Base-by-base conservation (phyloP, 2,329 filamentous ascomycete genomes). In the Trichoderma gracile region DNA sequence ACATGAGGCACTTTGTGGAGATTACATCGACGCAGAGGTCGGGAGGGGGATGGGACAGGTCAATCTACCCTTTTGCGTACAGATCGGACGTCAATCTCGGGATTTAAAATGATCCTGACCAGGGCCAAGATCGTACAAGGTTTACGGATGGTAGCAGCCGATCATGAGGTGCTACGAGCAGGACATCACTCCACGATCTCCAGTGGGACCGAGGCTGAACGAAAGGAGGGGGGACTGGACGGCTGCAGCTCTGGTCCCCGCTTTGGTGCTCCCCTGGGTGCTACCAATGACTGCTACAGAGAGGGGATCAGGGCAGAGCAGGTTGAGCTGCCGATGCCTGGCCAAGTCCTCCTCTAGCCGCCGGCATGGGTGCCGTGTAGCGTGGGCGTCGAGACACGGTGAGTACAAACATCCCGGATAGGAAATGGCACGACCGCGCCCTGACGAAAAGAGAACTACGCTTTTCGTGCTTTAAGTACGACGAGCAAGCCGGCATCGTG, bases 381-480 rank as follows among this genome's bases (percentile, higher is more conserved):
- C 57, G 38, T 43, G 8, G 33, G 38, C 12, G 21, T 17, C 30
- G 46, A 43, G 47, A 52, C 14, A 52, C 17, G n/a, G 38, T 56
- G 40, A 38, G 5, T 17, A 45, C 30, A 57, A 57, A 46, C 25
- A 45, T 33, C 54, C 54, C 19, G 17, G 30, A 43, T 14, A 43
- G 57, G 46, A 60, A 42, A 14, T 45, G n/a, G 6, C 9, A 23
- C 54, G 25, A 42, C 25, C 14, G 38, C 14, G 17, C n/a, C 17
- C n/a, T 21, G 25, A 42, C 56, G 40, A 17, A 56, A 45, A n/a
- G 21, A 23, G 15, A 46, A 5, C n/a, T 19, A 15, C 15, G 12
- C n/a, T 61, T 61, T 53, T 27, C 38, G 47, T 61, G 33, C n/a
- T 57, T 23, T 33, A 61, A 52, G 42, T 52, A 30, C 38, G 21